These are phyloP conservation scores for Avena eriantha DNA, from an alignment of 176 grass and related monocot genomes.

Conservation along the genomic window DNA sequence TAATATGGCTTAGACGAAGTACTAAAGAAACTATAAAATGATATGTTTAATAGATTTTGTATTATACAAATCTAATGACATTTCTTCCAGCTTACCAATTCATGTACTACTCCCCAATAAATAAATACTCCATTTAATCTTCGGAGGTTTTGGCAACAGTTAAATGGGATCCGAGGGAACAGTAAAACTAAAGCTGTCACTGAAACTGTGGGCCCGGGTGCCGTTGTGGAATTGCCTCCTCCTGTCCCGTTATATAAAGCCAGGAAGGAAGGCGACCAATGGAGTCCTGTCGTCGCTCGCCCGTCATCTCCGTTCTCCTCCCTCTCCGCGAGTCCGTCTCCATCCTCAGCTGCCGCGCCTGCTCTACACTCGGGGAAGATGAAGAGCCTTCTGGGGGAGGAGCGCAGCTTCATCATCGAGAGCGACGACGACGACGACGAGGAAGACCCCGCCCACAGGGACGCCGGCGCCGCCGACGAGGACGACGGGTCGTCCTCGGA, in stretches of 20 bases:
- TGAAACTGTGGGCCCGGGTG: background rate
- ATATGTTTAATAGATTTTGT: no score
- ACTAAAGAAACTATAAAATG: no score
- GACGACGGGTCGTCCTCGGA: constrained; percentile 31
- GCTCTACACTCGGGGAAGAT: constrained; percentile 4
- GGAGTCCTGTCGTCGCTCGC: background rate
- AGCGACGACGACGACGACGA: constrained; percentile 81
- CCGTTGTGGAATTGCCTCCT: no score
- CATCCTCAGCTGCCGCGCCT: background rate
- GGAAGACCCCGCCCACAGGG: constrained; percentile 58
- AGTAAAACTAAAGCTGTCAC: no score
- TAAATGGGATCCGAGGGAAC: no score
- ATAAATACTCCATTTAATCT: no score
- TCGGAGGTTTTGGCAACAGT: no score
- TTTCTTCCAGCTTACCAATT: no score
- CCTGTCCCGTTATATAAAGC: background rate
- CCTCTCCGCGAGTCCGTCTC: background rate
- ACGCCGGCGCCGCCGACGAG: constrained; percentile 40
- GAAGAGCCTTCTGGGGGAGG: constrained; percentile 73
- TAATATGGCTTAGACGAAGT: no score
- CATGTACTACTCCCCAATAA: no score
- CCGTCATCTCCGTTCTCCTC: background rate
- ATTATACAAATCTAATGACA: no score
- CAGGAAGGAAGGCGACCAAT: background rate
- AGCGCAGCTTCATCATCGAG: constrained; percentile 74